phyloP scores from a whole-genome alignment of 768 basidiomycete species.

The Lentinula lateritia region DNA sequence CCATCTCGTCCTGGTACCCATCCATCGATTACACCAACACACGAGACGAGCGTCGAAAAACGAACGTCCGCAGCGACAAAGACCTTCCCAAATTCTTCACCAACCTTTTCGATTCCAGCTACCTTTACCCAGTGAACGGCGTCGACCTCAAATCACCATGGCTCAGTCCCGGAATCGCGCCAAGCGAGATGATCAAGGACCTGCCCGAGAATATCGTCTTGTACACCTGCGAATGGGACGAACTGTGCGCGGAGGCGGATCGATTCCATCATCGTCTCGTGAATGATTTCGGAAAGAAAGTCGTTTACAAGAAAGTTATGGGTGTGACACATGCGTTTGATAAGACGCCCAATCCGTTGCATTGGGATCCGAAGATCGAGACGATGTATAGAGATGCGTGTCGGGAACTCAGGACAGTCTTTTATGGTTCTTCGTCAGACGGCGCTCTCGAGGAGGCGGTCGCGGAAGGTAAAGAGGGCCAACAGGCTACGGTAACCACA shows the following conservation, averaged over 20 bases:
- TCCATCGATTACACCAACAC: slow-evolving; percentile 6
- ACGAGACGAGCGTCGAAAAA: slow-evolving; percentile 2
- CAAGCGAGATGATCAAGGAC: slow-evolving; percentile 1
- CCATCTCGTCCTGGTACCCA: slow-evolving; percentile 5
- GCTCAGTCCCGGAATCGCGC: slow-evolving; percentile 7
- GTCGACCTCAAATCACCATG: slow-evolving; percentile 4
- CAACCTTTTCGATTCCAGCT: slow-evolving; percentile 7
- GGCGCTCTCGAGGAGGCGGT: not conserved
- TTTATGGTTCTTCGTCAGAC: slow-evolving; percentile 6
- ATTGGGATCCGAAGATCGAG: slow-evolving; percentile 6
- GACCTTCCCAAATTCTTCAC: slow-evolving; percentile 8
- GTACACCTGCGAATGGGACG: slow-evolving; percentile 8
- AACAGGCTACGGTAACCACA: not conserved
- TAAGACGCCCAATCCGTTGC: slow-evolving; percentile 3
- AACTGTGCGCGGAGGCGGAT: slow-evolving; percentile 4
- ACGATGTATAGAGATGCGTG: slow-evolving; percentile 7
- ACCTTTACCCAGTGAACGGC: slow-evolving; percentile 2
- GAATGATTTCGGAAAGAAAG: slow-evolving; percentile 6
- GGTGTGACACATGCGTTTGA: slow-evolving; percentile 4
- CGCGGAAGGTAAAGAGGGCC: slow-evolving; percentile 1
- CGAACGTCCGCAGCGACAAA: slow-evolving; percentile 4
- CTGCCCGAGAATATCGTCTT: slow-evolving; percentile 6
- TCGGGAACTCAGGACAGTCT: slow-evolving; percentile 5
- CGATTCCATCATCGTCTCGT: not conserved
- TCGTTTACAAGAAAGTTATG: slow-evolving; percentile 5